These are phyloP conservation scores for Pleurozium schreberi DNA, from an alignment of 225 moss, liverwort and hornwort species.

Conservation along the genomic window DNA sequence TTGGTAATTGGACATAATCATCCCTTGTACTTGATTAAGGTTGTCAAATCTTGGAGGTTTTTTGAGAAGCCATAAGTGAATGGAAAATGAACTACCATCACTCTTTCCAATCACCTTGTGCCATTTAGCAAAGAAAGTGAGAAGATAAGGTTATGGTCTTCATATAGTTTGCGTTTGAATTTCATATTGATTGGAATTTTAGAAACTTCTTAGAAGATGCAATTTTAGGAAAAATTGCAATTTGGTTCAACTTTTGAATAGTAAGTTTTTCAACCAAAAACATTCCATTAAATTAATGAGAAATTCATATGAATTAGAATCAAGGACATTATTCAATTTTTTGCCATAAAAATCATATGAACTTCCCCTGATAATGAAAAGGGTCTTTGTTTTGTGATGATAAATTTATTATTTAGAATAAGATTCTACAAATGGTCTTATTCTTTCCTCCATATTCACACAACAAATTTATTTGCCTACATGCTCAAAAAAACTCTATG, in stretches of 20 bases:
- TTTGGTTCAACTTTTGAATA: too few relatives aligned
- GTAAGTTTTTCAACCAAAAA: background rate
- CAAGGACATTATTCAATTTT: background rate
- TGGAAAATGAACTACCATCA: fast-evolving
- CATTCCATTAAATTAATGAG: background rate
- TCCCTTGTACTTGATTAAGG: background rate
- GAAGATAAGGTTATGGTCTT: background rate
- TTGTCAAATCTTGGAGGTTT: background rate
- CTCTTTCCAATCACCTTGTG: background rate
- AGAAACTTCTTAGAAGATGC: fast-evolving
- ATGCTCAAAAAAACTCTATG: background rate
- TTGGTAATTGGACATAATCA: fast-evolving
- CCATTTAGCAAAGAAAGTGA: background rate
- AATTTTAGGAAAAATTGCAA: background rate
- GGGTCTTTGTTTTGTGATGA: background rate
- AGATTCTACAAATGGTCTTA: background rate
- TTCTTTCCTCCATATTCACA: background rate
- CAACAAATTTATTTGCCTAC: fast-evolving
- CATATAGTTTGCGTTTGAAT: background rate
- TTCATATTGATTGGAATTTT: background rate
- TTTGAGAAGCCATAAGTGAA: background rate
- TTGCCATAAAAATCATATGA: background rate
- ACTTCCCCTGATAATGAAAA: background rate
- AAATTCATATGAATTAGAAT: background rate
- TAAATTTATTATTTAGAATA: too few relatives aligned